Evolutionary conservation across 441 rosid species (phyloP).

Genomic region (Pelargonium citronellum): DNA sequence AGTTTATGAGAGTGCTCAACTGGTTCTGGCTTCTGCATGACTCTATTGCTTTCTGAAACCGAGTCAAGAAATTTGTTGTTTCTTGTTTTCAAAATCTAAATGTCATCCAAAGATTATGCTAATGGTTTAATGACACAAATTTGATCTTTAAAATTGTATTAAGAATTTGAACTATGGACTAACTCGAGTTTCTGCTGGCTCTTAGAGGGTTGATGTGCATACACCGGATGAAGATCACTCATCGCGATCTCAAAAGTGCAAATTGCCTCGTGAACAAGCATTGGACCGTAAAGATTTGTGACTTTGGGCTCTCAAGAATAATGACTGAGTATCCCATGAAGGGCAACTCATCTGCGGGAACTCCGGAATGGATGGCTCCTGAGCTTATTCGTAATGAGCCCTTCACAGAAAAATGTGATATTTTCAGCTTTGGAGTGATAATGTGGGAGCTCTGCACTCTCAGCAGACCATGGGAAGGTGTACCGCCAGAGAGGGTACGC

Average conservation of each 20-base stretch:
- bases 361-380: slow-evolving; percentile 99
- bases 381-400: slow-evolving; percentile 89
- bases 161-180: no score
- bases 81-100: background rate
- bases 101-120: background rate
- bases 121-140: background rate
- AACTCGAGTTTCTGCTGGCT: slow-evolving; percentile 12
- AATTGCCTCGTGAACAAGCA: slow-evolving; percentile 86
- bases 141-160: no score
- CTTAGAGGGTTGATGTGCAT: slow-evolving; percentile 86
- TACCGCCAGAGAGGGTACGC: slow-evolving; percentile 75
- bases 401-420: slow-evolving; percentile 86
- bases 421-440: slow-evolving; percentile 87
- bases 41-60: background rate
- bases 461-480: slow-evolving; percentile 90
- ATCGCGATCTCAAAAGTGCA: slow-evolving; percentile 89
- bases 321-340: slow-evolving; percentile 58
- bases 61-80: background rate
- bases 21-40: no score
- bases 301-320: slow-evolving; percentile 86
- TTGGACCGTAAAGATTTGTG: slow-evolving; percentile 80
- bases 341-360: slow-evolving; percentile 87
- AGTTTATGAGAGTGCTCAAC: background rate
- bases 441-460: slow-evolving; percentile 97
- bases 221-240: slow-evolving; percentile 92